phyloP scores from a whole-genome alignment of 352 stramenopile species.

The Globisporangium middletonii region DNA sequence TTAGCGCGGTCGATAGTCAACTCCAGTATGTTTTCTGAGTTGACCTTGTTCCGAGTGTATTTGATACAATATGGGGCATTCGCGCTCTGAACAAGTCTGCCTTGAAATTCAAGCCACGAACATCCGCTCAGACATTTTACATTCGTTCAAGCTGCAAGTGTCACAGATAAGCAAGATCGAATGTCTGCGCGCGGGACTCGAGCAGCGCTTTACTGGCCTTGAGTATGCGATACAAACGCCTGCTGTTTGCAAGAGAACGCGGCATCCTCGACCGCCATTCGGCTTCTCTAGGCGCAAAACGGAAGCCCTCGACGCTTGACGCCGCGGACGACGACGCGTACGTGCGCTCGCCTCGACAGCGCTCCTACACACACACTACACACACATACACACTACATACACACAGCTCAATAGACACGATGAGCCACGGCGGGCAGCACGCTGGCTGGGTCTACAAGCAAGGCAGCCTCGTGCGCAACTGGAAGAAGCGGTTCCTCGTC shows the following conservation, averaged over 20 bases:
- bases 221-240: background rate
- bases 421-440: constrained; percentile 46
- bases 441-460: constrained; percentile 84
- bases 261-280: background rate
- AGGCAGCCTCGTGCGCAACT: constrained; percentile 71
- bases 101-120: too few relatives aligned
- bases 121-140: background rate
- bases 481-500: constrained; percentile 87
- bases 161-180: background rate
- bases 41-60: too few relatives aligned
- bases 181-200: background rate
- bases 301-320: too few relatives aligned
- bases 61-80: too few relatives aligned
- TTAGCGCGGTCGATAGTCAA: too few relatives aligned
- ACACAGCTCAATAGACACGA: constrained; percentile 19
- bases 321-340: background rate
- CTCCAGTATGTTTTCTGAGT: too few relatives aligned
- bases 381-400: background rate
- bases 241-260: background rate
- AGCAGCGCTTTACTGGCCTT: background rate
- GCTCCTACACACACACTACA: background rate
- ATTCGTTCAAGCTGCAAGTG: background rate
- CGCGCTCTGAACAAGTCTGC: too few relatives aligned
- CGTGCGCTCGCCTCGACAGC: too few relatives aligned
- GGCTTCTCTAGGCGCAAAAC: too few relatives aligned